phyloP scores from a whole-genome alignment of 257 asterid species.

The Solanum sejunctum region DNA sequence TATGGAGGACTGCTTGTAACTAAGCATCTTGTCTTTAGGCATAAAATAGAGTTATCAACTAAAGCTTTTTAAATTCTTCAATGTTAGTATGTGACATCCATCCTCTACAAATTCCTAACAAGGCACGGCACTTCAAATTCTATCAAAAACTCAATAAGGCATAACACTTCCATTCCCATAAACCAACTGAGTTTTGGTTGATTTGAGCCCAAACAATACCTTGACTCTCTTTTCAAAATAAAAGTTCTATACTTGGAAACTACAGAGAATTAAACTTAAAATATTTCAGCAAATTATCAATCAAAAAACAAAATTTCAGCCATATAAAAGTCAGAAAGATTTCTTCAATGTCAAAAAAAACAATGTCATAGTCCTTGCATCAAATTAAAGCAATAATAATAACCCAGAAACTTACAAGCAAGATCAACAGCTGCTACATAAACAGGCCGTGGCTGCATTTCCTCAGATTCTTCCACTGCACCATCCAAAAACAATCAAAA shows the following conservation, averaged over 20 bases:
- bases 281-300: neutral
- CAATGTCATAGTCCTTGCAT: neutral
- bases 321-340: neutral
- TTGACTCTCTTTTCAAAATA: neutral
- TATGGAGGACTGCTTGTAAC: neutral
- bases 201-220: neutral
- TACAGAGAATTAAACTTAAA: neutral
- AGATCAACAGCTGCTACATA: slow-evolving; percentile 95
- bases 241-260: neutral
- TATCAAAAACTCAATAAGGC: neutral
- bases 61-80: neutral
- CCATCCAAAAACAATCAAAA: slow-evolving; percentile 10
- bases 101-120: neutral
- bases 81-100: neutral
- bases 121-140: neutral
- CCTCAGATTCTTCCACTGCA: slow-evolving; percentile 75
- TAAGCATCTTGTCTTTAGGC: neutral
- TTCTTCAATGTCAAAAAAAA: neutral
- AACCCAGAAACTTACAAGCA: slow-evolving; percentile 49
- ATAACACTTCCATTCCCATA: neutral
- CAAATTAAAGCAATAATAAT: neutral
- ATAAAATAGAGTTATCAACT: neutral
- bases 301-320: neutral
- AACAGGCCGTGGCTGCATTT: slow-evolving; percentile 82
- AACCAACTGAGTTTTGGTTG: neutral